Evolutionary conservation across 345 rosid species (phyloP).

Genomic region (Acer campestre): DNA sequence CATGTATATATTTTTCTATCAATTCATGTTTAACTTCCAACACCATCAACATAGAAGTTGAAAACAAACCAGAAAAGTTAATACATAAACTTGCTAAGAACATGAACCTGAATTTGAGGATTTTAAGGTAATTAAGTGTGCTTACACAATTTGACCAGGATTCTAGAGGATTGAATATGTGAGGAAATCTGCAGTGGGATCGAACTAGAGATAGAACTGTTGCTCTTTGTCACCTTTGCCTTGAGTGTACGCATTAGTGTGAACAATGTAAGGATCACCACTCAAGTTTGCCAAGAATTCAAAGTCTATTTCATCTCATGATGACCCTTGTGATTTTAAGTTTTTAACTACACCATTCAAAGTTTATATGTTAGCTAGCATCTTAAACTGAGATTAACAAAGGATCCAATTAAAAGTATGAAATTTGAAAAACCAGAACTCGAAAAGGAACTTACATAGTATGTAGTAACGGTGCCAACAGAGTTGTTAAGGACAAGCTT

Average conservation of each 20-base stretch:
- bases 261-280: conserved; percentile 65
- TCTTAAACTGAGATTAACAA: not conserved
- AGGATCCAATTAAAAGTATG: not conserved
- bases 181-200: conserved; percentile 68
- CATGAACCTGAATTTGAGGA: not conserved
- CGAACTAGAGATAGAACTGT: conserved; percentile 74
- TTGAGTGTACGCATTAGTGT: conserved; percentile 64
- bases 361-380: not conserved
- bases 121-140: not conserved
- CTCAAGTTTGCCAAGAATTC: conserved; percentile 76
- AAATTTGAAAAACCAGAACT: too few relatives aligned
- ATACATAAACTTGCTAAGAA: not conserved
- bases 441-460: conserved; percentile 27
- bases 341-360: conserved; percentile 44
- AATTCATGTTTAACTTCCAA: too few relatives aligned
- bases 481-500: conserved; percentile 47
- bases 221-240: conserved; percentile 77
- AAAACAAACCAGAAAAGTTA: not conserved
- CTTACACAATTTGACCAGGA: conserved; percentile 57
- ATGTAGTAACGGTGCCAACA: conserved; percentile 49
- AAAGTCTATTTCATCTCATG: conserved; percentile 75
- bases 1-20: too few relatives aligned
- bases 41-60: conserved; percentile 56
- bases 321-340: conserved; percentile 58
- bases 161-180: conserved; percentile 76